Conservation (phyloP, 352 stramenopile genomes). For the Aphanomyces stellatus region DNA sequence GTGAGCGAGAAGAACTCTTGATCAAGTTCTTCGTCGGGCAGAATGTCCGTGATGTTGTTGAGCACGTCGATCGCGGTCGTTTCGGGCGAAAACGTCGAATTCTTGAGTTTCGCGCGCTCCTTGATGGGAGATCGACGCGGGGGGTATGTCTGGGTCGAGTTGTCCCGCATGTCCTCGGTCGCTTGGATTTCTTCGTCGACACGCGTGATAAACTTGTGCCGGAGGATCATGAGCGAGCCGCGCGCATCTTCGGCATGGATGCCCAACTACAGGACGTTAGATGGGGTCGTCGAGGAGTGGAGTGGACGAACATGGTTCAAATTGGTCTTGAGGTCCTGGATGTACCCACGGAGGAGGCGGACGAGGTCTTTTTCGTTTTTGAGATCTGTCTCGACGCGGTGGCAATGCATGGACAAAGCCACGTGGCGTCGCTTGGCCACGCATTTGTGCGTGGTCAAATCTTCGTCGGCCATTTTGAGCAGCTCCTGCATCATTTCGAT, state of each 20-base stretch:
- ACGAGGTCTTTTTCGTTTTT: background rate
- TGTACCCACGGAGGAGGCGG: background rate
- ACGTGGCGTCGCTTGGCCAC: background rate
- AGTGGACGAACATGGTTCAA: slow-evolving; percentile 42
- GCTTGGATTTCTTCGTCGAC: slow-evolving; percentile 53
- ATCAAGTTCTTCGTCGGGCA: slow-evolving; percentile 13
- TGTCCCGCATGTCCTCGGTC: slow-evolving; percentile 31
- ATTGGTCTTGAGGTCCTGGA: slow-evolving; percentile 12
- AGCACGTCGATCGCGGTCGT: background rate
- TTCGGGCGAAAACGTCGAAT: background rate
- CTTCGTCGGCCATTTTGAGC: background rate
- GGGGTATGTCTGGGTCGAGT: slow-evolving; percentile 47
- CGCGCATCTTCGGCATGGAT: slow-evolving; percentile 40
- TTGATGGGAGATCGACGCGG: slow-evolving; percentile 53
- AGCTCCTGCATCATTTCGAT: background rate
- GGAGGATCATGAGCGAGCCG: slow-evolving; percentile 53
- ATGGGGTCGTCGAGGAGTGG: slow-evolving; percentile 20
- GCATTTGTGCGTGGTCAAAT: background rate
- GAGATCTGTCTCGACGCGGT: background rate
- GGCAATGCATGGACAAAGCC: background rate
- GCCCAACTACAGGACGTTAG: slow-evolving; percentile 37
- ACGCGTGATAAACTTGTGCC: slow-evolving; percentile 47
- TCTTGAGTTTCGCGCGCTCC: slow-evolving; percentile 30
- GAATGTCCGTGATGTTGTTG: slow-evolving; percentile 8
- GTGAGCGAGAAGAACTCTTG: slow-evolving; percentile 11